Percentiles rank a stretch among this genome's conserved stretches.
Evolutionary conservation across 2,329 filamentous ascomycete species (phyloP).

Genomic region (Cercospora berteroae): DNA sequence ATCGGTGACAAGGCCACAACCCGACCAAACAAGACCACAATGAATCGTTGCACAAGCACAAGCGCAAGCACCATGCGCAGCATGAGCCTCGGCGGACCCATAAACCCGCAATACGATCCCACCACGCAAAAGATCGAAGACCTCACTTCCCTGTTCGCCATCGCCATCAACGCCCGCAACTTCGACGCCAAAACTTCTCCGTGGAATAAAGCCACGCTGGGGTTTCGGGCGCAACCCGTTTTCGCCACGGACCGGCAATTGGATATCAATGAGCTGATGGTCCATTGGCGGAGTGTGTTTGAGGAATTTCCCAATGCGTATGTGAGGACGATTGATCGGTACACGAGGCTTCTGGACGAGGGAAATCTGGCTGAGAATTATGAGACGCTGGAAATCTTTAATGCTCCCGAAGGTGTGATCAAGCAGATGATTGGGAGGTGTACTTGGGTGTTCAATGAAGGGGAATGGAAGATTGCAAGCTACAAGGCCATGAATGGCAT

Average conservation of each 20-base stretch:
- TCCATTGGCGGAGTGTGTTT: neutral
- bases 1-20: too few relatives aligned
- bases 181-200: neutral
- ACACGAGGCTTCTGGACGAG: neutral
- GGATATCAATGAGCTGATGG: neutral
- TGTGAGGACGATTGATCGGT: neutral
- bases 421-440: neutral
- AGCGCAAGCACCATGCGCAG: neutral
- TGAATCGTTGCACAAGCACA: neutral
- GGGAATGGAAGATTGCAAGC: neutral
- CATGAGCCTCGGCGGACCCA: neutral
- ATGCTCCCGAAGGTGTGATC: neutral
- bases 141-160: neutral
- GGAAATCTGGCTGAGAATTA: neutral
- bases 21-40: too few relatives aligned
- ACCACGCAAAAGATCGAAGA: neutral
- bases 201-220: neutral
- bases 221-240: neutral
- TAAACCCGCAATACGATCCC: neutral
- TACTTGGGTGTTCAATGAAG: neutral
- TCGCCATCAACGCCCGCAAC: neutral
- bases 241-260: neutral
- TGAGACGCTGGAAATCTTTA: neutral
- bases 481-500: constrained; percentile 1
- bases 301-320: neutral